Evolutionary conservation across 768 basidiomycete genomes (phyloP).

Genomic region (Leccinellum luteum): DNA sequence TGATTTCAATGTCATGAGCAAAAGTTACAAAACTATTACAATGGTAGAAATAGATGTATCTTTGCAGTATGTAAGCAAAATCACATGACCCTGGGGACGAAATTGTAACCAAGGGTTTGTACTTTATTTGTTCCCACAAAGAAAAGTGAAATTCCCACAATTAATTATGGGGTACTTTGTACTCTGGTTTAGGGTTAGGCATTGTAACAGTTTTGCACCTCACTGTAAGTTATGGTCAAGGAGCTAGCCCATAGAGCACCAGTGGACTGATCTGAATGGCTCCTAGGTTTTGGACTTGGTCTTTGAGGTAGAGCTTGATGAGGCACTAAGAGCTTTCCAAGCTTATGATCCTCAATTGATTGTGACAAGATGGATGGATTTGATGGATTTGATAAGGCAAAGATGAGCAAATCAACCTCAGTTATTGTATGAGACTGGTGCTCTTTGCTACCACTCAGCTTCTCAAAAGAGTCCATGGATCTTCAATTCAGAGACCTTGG

Average conservation of each 20-base stretch:
- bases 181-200: no score
- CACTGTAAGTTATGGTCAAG: not conserved
- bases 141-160: no score
- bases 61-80: no score
- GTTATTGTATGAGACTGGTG: not conserved
- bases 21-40: no score
- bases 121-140: no score
- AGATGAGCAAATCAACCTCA: not conserved
- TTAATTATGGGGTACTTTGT: no score
- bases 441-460: not conserved
- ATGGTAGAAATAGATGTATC: no score
- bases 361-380: not conserved
- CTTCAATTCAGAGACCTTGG: not conserved
- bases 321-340: not conserved
- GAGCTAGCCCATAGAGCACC: not conserved
- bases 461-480: not conserved
- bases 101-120: no score
- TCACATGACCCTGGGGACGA: no score
- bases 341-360: not conserved
- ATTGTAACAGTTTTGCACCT: no score
- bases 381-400: not conserved
- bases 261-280: not conserved
- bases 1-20: no score
- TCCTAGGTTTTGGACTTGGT: not conserved
- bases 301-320: not conserved